Conservation (phyloP, 2,329 filamentous ascomycete species). For the Blastomyces emzantsi region DNA sequence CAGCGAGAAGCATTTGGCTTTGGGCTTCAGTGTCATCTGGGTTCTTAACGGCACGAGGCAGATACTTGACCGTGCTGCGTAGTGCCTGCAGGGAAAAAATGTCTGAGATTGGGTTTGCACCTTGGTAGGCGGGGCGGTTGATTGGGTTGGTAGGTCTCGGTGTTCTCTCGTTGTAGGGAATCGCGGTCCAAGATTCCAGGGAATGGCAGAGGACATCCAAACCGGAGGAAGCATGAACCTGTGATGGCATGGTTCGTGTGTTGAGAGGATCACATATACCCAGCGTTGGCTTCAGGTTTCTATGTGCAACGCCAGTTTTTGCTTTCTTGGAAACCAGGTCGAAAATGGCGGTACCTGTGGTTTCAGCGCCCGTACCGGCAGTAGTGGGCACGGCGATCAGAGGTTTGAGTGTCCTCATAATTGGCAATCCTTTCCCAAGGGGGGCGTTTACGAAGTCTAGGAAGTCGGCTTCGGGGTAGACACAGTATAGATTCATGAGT, state of each 20-base stretch:
- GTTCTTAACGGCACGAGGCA: slow-evolving; percentile 76
- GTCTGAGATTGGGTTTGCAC: slow-evolving; percentile 94
- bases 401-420: slow-evolving; percentile 61
- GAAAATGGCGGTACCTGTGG: slow-evolving; percentile 96
- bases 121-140: slow-evolving; percentile 86
- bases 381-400: slow-evolving; percentile 79
- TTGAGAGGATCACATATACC: slow-evolving; percentile 83
- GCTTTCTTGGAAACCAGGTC: slow-evolving; percentile 81
- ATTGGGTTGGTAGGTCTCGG: slow-evolving; percentile 85
- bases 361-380: slow-evolving; percentile 83
- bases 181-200: slow-evolving; percentile 95
- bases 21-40: slow-evolving; percentile 91
- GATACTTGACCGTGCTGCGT: slow-evolving; percentile 76
- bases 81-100: slow-evolving; percentile 90
- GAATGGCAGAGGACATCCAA: slow-evolving; percentile 93
- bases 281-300: slow-evolving; percentile 88
- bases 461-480: slow-evolving; percentile 86
- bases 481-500: slow-evolving; percentile 93
- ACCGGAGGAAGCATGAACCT: slow-evolving; percentile 84
- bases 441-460: slow-evolving; percentile 97
- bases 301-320: slow-evolving; percentile 93
- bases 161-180: slow-evolving; percentile 78
- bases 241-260: slow-evolving; percentile 89
- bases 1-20: slow-evolving; percentile 87
- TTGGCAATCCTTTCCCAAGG: slow-evolving; percentile 70